Evolutionary conservation across 768 basidiomycete genomes (phyloP).

Genomic region (Chalciporus sphaerocephalus): DNA sequence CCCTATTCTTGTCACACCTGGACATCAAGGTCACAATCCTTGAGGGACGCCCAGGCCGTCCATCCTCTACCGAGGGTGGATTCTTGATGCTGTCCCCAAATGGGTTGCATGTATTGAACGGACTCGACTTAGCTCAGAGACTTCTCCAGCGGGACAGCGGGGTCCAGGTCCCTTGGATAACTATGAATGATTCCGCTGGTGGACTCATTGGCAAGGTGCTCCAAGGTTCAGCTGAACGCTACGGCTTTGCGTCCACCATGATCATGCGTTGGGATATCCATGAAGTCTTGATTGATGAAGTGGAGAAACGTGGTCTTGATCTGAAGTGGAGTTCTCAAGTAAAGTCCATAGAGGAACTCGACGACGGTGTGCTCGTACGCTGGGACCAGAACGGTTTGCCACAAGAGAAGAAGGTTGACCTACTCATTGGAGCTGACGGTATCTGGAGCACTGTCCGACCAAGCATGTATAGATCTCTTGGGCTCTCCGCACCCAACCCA

Average conservation of each 20-base stretch:
- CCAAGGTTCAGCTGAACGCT: constrained; percentile 25
- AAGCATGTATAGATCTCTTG: constrained; percentile 24
- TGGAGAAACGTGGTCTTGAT: constrained; percentile 17
- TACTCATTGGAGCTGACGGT: constrained; percentile 30
- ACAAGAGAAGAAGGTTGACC: constrained; percentile 27
- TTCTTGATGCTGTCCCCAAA: constrained; percentile 29
- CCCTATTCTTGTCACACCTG: constrained; percentile 26
- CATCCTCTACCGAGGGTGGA: constrained; percentile 19
- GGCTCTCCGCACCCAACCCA: constrained; percentile 16
- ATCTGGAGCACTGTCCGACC: constrained; percentile 29
- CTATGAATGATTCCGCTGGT: constrained; percentile 22
- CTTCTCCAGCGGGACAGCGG: constrained; percentile 24
- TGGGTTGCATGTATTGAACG: constrained; percentile 27
- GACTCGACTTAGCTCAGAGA: constrained; percentile 21
- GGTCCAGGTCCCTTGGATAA: constrained; percentile 16
- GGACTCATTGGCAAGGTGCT: constrained; percentile 20
- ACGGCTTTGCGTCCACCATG: constrained; percentile 26
- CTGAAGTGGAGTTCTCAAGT: constrained; percentile 25
- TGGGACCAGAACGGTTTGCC: constrained; percentile 20
- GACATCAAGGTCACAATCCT: constrained; percentile 18
- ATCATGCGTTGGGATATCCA: constrained; percentile 29
- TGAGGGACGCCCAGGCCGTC: constrained; percentile 19
- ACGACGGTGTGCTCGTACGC: constrained; percentile 24
- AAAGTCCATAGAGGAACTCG: constrained; percentile 20
- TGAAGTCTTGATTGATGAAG: constrained; percentile 29